phyloP scores from a whole-genome alignment of 177 flowering plant genomes.

The Vitis hybrid region DNA sequence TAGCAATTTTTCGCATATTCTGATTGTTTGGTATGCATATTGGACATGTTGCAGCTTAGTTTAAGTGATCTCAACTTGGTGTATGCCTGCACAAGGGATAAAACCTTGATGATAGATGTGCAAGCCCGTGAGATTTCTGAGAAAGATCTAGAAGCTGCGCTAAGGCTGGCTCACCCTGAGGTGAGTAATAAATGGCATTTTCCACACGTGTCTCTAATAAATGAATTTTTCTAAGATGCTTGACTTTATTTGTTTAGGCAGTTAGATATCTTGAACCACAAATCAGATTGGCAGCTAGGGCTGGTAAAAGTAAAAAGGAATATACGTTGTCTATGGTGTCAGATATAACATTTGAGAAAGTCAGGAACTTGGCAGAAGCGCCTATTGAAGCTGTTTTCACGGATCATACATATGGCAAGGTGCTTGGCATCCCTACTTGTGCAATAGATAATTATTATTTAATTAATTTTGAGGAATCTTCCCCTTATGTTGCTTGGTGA shows the following conservation, averaged over 20 bases:
- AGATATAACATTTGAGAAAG: slow-evolving; percentile 63
- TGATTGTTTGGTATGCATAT: slow-evolving; percentile 9
- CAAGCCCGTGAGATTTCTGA: slow-evolving; percentile 94
- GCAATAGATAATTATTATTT: no score
- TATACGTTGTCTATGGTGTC: slow-evolving; percentile 76
- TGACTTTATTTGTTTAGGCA: slow-evolving; percentile 53
- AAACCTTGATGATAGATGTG: slow-evolving; percentile 94
- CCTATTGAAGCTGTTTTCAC: slow-evolving; percentile 86
- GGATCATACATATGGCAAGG: slow-evolving; percentile 95
- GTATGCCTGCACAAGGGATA: slow-evolving; percentile 92
- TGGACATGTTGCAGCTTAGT: slow-evolving; percentile 58
- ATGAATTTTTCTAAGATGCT: slow-evolving; percentile 7
- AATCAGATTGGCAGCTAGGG: slow-evolving; percentile 81
- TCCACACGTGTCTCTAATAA: neutral
- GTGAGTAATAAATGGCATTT: slow-evolving; percentile 28
- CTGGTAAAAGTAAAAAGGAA: slow-evolving; percentile 80
- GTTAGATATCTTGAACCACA: slow-evolving; percentile 89
- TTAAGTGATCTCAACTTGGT: slow-evolving; percentile 92
- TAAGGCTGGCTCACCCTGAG: slow-evolving; percentile 91
- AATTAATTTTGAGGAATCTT: no score
- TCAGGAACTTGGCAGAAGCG: slow-evolving; percentile 58
- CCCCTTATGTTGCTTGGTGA: neutral
- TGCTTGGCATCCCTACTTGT: slow-evolving; percentile 15
- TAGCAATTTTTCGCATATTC: neutral
- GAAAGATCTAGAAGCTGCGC: slow-evolving; percentile 80